Evolutionary conservation across 31 red algal species (phyloP).

Genomic region (Pterothamnion heteromorphum): DNA sequence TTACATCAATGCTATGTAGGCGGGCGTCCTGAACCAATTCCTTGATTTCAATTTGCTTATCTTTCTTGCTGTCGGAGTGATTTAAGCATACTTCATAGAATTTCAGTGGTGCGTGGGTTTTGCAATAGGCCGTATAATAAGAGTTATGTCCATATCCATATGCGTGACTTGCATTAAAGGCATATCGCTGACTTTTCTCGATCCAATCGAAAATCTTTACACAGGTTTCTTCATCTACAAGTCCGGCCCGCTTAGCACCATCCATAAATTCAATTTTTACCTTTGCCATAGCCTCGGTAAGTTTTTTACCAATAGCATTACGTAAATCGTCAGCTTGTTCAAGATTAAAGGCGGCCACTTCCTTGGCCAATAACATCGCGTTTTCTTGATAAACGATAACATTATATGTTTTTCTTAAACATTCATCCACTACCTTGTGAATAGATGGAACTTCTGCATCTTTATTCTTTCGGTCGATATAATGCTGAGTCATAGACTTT

Average conservation of each 20-base stretch:
- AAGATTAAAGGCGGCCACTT: conserved; percentile 59
- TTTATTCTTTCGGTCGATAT: conserved; percentile 45
- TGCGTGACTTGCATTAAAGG: conserved; percentile 78
- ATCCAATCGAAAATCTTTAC: conserved; percentile 55
- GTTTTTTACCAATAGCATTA: conserved; percentile 74
- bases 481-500: conserved; percentile 51
- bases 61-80: too few relatives aligned
- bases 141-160: conserved; percentile 59
- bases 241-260: conserved; percentile 35
- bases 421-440: conserved; percentile 24
- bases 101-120: conserved; percentile 47
- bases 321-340: conserved; percentile 67
- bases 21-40: too few relatives aligned
- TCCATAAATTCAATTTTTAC: conserved; percentile 49
- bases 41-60: too few relatives aligned
- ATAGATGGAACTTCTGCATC: conserved; percentile 37
- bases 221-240: neutral
- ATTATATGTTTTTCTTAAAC: conserved; percentile 62
- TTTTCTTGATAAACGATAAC: conserved; percentile 75
- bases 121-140: conserved; percentile 68
- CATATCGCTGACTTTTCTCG: conserved; percentile 62
- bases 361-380: conserved; percentile 61
- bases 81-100: too few relatives aligned
- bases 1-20: too few relatives aligned
- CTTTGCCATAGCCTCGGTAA: conserved; percentile 58